Conservation (phyloP, 768 basidiomycete species). For the Leccinum pellstonianum region DNA sequence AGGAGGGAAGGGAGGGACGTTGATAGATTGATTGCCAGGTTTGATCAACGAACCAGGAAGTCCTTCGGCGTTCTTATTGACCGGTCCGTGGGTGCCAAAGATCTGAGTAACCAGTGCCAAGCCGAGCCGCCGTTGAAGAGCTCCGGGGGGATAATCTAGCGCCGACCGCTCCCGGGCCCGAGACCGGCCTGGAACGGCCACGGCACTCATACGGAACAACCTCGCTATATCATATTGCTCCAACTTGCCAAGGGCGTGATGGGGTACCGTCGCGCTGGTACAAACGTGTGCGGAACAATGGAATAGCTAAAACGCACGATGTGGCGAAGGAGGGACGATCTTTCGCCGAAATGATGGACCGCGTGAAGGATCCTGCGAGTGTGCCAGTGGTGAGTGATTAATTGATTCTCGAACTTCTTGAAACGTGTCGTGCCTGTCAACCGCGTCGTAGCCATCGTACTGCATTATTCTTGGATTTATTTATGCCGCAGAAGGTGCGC, state of each 20-base stretch:
- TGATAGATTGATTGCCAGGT: slow-evolving; percentile 1
- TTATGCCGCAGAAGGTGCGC: not conserved
- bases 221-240: not conserved
- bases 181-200: not conserved
- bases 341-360: slow-evolving; percentile 11
- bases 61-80: not conserved
- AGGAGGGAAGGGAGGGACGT: not conserved
- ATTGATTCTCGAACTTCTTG: slow-evolving; percentile 8
- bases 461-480: not conserved
- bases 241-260: not conserved
- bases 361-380: slow-evolving; percentile 1
- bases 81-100: slow-evolving; percentile 1
- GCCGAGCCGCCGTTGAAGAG: not conserved
- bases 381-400: not conserved
- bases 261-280: slow-evolving; percentile 4
- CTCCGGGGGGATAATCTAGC: not conserved
- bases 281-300: slow-evolving; percentile 13
- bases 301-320: not conserved
- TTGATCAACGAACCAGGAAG: not conserved
- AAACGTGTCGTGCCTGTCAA: slow-evolving; percentile 14
- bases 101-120: not conserved
- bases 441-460: slow-evolving; percentile 1
- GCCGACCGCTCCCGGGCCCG: not conserved
- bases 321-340: slow-evolving; percentile 12
- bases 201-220: not conserved